Evolutionary conservation across 371 early-diverging fungal species (phyloP), one percentile per base, ranked within the genome.

Genomic region (Zychaea mexicana): DNA sequence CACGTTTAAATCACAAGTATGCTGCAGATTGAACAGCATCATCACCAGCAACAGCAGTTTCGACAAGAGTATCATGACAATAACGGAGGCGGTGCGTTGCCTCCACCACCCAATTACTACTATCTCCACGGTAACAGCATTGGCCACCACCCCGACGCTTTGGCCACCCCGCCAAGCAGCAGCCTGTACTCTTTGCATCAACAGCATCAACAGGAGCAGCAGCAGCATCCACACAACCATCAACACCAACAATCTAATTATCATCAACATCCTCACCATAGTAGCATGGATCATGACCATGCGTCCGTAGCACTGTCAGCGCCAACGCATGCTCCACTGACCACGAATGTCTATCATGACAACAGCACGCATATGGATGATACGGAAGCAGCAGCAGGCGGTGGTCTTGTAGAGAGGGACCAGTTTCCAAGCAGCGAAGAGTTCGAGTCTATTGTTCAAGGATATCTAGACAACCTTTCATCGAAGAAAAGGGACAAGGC

Each of bases 291-390:
- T 31, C 55, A 55, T 8, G 49, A 24, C 49, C n/a, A n/a, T n/a
- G n/a, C 38, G 9, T 36, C 38, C 15, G 38, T 36, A 27, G 94
- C 95, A 30, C 88, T 74, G 71, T 95, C 87, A 9, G 98, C 98
- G 27, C 95, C 96, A 4, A 97, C 88, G 19, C 98, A 97, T 0
- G 97, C 96, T 19, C 98, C 98, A 3, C 97, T 97, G 98, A 98
- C 97, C 28, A 98, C 94, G 0, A 98, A 98, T 0, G 98, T 98
- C 36, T 55, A 55, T 33, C 55, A 55, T 13, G 19, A 55, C 21
- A 22, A 55, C 31, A 30, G 19, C 9, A 17, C 3, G 7, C 28
- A 19, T 24, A 24, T 53, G 28, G 30, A 33, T 24, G 53, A 62
- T 12, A 31, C 21, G n/a, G 30, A 15, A 17, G 49, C 42, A 9